Conservation (phyloP, 1,284 basidiomycete genomes). For the Phlebopus sp. region DNA sequence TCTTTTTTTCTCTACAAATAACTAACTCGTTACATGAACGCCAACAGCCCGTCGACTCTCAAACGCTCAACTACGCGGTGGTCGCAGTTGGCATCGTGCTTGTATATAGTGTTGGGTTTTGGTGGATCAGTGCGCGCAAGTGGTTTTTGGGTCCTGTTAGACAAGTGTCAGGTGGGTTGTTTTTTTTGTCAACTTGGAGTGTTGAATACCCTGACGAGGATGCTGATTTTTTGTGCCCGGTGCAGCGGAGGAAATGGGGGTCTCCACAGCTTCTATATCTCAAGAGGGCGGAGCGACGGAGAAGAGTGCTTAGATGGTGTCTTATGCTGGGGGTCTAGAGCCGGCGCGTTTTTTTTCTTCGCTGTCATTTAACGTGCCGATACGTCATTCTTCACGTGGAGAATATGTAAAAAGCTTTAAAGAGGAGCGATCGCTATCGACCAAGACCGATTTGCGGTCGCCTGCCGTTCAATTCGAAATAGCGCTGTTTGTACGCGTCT, state of each 20-base stretch:
- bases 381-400: too few relatives aligned
- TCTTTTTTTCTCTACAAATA: background rate
- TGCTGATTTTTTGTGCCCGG: background rate
- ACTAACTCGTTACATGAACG: too few relatives aligned
- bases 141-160: constrained; percentile 69
- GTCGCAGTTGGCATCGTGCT: constrained; percentile 73
- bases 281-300: background rate
- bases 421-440: too few relatives aligned
- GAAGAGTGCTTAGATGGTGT: background rate
- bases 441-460: too few relatives aligned
- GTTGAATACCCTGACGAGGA: too few relatives aligned
- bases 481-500: too few relatives aligned
- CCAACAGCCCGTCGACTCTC: constrained; percentile 55
- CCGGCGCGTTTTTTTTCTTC: too few relatives aligned
- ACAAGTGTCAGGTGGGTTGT: constrained; percentile 53
- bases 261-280: background rate
- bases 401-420: too few relatives aligned
- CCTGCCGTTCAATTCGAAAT: too few relatives aligned
- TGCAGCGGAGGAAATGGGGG: constrained; percentile 6
- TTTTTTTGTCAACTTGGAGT: background rate
- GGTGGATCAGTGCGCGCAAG: constrained; percentile 64
- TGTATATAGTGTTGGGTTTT: constrained; percentile 58
- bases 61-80: constrained; percentile 71
- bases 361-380: too few relatives aligned
- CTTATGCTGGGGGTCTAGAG: too few relatives aligned